Conservation (phyloP, 129 eudicot genomes). For the Lactuca saligna region DNA sequence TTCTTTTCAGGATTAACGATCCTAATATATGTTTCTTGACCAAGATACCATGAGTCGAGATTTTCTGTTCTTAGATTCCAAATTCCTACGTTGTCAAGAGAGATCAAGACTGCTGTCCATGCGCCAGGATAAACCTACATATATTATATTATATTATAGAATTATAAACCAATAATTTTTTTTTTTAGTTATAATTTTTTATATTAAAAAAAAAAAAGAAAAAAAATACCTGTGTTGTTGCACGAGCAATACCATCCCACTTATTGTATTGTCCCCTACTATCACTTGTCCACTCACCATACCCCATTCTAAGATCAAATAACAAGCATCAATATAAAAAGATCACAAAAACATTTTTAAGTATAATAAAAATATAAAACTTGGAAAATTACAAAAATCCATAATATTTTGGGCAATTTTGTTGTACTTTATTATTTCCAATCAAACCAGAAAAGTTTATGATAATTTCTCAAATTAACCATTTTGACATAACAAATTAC, state of each 20-base stretch:
- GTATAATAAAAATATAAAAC: background rate
- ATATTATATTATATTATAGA: background rate
- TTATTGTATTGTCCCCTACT: conserved; percentile 46
- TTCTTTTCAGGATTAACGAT: conserved; percentile 44
- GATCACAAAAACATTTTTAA: background rate
- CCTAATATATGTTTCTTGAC: conserved; percentile 54
- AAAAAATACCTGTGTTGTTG: conserved; percentile 34
- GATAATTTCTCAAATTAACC: background rate
- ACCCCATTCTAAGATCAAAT: conserved; percentile 44
- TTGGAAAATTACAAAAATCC: no score
- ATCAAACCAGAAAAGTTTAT: no score
- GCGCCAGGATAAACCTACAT: conserved; percentile 39
- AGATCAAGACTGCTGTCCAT: conserved; percentile 40
- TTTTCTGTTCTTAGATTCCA: conserved; percentile 59
- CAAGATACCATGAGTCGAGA: conserved; percentile 59
- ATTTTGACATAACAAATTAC: background rate
- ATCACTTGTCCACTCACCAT: conserved; percentile 49
- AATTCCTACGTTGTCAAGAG: conserved; percentile 47
- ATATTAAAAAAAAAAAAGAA: no score
- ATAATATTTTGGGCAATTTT: no score
- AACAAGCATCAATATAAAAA: conserved; percentile 12
- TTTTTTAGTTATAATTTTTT: no score
- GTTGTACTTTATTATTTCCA: no score
- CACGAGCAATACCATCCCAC: conserved; percentile 56
- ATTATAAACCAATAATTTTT: background rate